These are phyloP conservation scores for Mucor saturninus DNA, from an alignment of 371 early-diverging fungal genomes.

Conservation along the genomic window DNA sequence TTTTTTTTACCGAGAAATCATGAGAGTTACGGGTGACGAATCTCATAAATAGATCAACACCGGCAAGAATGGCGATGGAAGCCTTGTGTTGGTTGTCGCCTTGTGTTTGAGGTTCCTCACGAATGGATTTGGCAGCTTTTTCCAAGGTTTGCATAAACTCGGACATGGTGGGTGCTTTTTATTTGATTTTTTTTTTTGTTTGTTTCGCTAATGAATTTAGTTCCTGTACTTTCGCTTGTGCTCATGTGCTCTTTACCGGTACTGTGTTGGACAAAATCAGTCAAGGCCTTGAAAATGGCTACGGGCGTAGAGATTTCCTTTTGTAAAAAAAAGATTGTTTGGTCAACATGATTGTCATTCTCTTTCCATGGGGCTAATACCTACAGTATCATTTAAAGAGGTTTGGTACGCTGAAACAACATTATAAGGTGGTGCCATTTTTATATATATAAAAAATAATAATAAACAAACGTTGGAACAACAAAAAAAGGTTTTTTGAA, in stretches of 20 bases:
- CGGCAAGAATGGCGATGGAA: slow-evolving; percentile 69
- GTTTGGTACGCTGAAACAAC: slow-evolving; percentile 27
- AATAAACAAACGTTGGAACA: not conserved
- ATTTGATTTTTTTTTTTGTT: not conserved
- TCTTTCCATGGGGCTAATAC: not conserved
- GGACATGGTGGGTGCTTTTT: slow-evolving; percentile 77
- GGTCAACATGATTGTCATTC: not conserved
- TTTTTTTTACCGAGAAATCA: slow-evolving; percentile 61
- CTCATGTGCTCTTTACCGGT: slow-evolving; percentile 53
- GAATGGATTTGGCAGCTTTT: slow-evolving; percentile 63
- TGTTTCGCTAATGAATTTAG: not conserved
- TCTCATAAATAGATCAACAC: slow-evolving; percentile 87
- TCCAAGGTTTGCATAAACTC: slow-evolving; percentile 85
- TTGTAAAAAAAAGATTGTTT: not conserved
- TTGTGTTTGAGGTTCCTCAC: slow-evolving; percentile 51
- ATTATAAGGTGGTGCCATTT: slow-evolving; percentile 9
- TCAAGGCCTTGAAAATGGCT: slow-evolving; percentile 83
- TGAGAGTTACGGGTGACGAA: slow-evolving; percentile 76
- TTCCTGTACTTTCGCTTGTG: not conserved
- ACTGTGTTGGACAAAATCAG: slow-evolving; percentile 74
- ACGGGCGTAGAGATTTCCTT: slow-evolving; percentile 88
- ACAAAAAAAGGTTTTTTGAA: not conserved
- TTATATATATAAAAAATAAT: not conserved
- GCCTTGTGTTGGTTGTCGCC: slow-evolving; percentile 53
- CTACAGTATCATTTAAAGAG: slow-evolving; percentile 27